Evolutionary conservation across 352 stramenopile genomes (phyloP).

Genomic region (Phytophthora syringae): DNA sequence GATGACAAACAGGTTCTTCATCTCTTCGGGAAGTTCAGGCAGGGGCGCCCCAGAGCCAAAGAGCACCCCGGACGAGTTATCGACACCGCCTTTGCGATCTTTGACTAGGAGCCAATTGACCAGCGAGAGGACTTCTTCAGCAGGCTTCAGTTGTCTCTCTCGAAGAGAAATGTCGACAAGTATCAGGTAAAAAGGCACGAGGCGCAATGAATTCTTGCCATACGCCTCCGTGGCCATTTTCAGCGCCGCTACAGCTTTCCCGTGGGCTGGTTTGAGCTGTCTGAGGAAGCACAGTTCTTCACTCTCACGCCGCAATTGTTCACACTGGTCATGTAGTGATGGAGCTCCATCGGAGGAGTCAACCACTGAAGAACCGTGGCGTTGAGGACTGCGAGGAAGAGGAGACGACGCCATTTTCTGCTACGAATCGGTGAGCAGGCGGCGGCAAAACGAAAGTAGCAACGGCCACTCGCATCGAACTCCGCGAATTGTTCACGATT

Average conservation of each 20-base stretch:
- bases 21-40: conserved; percentile 51
- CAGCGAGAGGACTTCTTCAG: conserved; percentile 69
- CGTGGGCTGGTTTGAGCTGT: conserved; percentile 53
- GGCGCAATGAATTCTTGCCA: conserved; percentile 54
- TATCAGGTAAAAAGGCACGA: conserved; percentile 74
- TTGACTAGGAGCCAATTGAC: conserved; percentile 82
- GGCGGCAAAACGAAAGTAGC: conserved; percentile 16
- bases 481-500: conserved; percentile 1
- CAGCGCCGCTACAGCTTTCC: conserved; percentile 51
- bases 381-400: conserved; percentile 27
- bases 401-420: conserved; percentile 20
- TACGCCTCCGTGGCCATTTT: conserved; percentile 55
- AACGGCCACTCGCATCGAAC: neutral
- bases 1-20: conserved; percentile 67
- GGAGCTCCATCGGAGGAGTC: conserved; percentile 10
- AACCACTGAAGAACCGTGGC: conserved; percentile 8
- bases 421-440: neutral
- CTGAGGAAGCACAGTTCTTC: conserved; percentile 63
- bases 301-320: conserved; percentile 61
- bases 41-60: neutral
- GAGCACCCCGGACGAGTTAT: conserved; percentile 11
- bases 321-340: conserved; percentile 38
- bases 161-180: conserved; percentile 70
- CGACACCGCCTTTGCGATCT: conserved; percentile 36
- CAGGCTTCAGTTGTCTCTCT: conserved; percentile 65